Percentiles rank a stretch among this genome's conserved stretches.
Conservation (phyloP, 2,329 filamentous ascomycete species). For the Uncinocarpus reesii region DNA sequence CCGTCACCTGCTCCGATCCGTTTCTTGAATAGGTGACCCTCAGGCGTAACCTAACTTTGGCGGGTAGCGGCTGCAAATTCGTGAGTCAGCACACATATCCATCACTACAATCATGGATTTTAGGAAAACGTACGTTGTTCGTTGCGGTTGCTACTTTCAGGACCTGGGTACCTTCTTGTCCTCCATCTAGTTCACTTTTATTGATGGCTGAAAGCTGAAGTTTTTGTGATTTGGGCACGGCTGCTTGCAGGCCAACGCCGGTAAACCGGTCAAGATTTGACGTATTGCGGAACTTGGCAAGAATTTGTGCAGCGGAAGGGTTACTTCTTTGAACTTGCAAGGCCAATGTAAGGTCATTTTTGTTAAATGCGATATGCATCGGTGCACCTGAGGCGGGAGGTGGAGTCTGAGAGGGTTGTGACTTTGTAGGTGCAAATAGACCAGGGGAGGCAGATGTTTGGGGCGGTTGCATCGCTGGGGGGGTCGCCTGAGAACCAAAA, state of each 20-base stretch:
- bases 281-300: slow-evolving; percentile 72
- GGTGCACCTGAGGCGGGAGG: slow-evolving; percentile 38
- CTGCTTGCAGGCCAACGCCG: slow-evolving; percentile 77
- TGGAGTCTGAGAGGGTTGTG: slow-evolving; percentile 40
- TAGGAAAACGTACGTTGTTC: slow-evolving; percentile 44
- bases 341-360: slow-evolving; percentile 70
- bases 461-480: slow-evolving; percentile 41
- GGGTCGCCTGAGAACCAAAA: slow-evolving; percentile 48
- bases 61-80: slow-evolving; percentile 52
- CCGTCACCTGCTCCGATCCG: slow-evolving; percentile 59
- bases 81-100: slow-evolving; percentile 9
- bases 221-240: slow-evolving; percentile 93
- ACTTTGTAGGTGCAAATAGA: slow-evolving; percentile 41
- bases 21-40: slow-evolving; percentile 72
- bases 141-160: slow-evolving; percentile 84
- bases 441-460: slow-evolving; percentile 39
- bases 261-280: slow-evolving; percentile 56
- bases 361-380: slow-evolving; percentile 67
- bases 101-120: too few relatives aligned
- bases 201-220: slow-evolving; percentile 86
- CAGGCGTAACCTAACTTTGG: slow-evolving; percentile 66
- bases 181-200: slow-evolving; percentile 61
- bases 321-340: slow-evolving; percentile 72
- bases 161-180: slow-evolving; percentile 74
- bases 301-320: slow-evolving; percentile 62